phyloP scores from a whole-genome alignment of 2,329 filamentous ascomycete genomes.

The Trichoderma koningii region DNA sequence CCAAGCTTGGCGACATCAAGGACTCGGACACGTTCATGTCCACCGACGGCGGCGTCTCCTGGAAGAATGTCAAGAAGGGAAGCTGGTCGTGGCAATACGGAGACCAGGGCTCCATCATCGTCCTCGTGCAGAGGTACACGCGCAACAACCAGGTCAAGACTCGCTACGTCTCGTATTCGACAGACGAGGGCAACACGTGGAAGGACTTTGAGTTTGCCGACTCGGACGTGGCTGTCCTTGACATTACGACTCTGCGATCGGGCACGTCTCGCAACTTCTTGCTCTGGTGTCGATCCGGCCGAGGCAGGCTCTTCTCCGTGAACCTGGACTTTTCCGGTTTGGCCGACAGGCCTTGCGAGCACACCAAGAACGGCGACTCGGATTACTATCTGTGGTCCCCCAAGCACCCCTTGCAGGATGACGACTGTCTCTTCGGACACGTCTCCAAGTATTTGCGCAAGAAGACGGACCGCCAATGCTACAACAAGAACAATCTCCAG shows the following conservation, averaged over 20 bases:
- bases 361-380: slow-evolving; percentile 60
- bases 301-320: slow-evolving; percentile 66
- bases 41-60: slow-evolving; percentile 83
- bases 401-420: slow-evolving; percentile 73
- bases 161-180: slow-evolving; percentile 70
- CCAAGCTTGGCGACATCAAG: slow-evolving; percentile 63
- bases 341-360: slow-evolving; percentile 69
- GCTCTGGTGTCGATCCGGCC: slow-evolving; percentile 71
- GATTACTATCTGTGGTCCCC: slow-evolving; percentile 91
- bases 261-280: slow-evolving; percentile 91
- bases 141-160: slow-evolving; percentile 69
- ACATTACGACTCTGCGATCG: slow-evolving; percentile 85
- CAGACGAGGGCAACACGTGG: slow-evolving; percentile 83
- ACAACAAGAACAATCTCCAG: slow-evolving; percentile 73
- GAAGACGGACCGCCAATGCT: slow-evolving; percentile 75
- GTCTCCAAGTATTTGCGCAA: slow-evolving; percentile 88
- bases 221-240: slow-evolving; percentile 69
- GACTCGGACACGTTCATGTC: slow-evolving; percentile 91
- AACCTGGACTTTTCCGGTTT: slow-evolving; percentile 89
- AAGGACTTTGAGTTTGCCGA: slow-evolving; percentile 71
- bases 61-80: slow-evolving; percentile 84
- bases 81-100: slow-evolving; percentile 92
- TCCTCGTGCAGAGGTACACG: slow-evolving; percentile 74
- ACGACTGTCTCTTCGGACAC: slow-evolving; percentile 91
- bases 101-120: slow-evolving; percentile 90